Percentiles rank a stretch among this genome's conserved stretches.
phyloP scores from a whole-genome alignment of 768 basidiomycete species.

The Leucosporidium yakuticum region DNA sequence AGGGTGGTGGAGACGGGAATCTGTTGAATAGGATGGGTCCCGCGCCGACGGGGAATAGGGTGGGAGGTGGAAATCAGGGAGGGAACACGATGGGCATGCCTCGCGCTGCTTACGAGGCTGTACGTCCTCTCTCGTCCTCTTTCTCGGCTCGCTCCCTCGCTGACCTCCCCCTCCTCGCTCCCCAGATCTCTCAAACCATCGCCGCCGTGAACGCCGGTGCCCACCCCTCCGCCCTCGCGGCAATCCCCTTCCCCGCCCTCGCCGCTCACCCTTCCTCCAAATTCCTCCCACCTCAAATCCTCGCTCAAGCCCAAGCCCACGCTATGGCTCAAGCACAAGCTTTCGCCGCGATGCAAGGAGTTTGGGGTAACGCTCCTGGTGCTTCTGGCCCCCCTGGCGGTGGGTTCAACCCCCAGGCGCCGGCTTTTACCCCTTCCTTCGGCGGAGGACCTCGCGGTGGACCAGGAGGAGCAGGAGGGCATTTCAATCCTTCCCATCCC shows the following conservation, averaged over 20 bases:
- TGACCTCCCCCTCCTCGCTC: neutral
- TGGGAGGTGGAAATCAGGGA: conserved; percentile 18
- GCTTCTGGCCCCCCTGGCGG: no score
- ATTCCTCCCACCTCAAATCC: conserved; percentile 11
- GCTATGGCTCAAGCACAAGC: conserved; percentile 33
- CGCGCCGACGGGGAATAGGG: conserved; percentile 1
- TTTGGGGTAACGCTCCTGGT: neutral
- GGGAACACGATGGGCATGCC: conserved; percentile 20
- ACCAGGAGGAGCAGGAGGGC: neutral
- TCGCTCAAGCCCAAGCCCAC: conserved; percentile 29
- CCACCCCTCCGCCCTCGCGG: conserved; percentile 23
- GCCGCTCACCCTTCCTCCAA: conserved; percentile 16
- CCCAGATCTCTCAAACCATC: conserved; percentile 30
- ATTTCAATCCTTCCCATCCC: conserved; percentile 19
- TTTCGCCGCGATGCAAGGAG: conserved; percentile 24
- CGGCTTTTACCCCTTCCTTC: conserved; percentile 20
- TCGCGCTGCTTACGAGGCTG: conserved; percentile 27
- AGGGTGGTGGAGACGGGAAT: no score
- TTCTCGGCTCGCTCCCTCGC: no score
- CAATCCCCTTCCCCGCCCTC: conserved; percentile 28
- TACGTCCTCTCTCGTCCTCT: neutral
- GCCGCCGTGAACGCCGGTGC: conserved; percentile 26
- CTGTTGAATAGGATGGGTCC: conserved; percentile 29
- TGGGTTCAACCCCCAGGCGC: neutral
- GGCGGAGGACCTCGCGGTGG: neutral